Conservation (phyloP, 345 rosid species). For the thale cress (Arabidopsis thaliana) region DNA sequence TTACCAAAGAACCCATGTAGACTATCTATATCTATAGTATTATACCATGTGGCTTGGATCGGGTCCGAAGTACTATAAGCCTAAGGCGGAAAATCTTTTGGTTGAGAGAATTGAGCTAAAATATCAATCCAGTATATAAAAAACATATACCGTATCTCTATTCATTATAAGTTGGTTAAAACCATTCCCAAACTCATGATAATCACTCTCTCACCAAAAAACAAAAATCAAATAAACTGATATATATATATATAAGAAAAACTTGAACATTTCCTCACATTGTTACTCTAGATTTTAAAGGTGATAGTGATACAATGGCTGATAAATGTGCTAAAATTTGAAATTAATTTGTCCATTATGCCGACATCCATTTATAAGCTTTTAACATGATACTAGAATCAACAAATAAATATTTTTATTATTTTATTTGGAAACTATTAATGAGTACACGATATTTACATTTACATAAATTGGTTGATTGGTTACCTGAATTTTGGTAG, state of each 20-base stretch:
- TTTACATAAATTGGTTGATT: conserved; percentile 26
- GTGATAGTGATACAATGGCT: neutral
- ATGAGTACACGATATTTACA: conserved; percentile 18
- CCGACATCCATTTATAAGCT: conserved; percentile 13
- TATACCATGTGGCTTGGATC: no score
- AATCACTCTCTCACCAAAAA: neutral
- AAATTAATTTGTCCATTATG: neutral
- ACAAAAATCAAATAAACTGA: neutral
- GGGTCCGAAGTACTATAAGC: no score
- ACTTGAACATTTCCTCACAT: neutral
- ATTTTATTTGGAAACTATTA: neutral
- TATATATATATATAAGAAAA: neutral
- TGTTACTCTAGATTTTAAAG: neutral
- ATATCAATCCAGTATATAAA: neutral
- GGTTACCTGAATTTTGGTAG: conserved; percentile 29
- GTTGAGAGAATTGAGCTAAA: neutral
- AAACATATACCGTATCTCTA: neutral
- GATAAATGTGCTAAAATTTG: neutral
- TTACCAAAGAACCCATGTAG: neutral
- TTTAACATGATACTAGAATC: neutral
- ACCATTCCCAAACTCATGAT: neutral
- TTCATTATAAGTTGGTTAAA: neutral
- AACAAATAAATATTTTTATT: neutral
- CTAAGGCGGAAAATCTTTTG: no score
- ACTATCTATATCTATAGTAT: no score